Conservation (phyloP, 2,329 filamentous ascomycete genomes). For the Ophiostoma piceae region DNA sequence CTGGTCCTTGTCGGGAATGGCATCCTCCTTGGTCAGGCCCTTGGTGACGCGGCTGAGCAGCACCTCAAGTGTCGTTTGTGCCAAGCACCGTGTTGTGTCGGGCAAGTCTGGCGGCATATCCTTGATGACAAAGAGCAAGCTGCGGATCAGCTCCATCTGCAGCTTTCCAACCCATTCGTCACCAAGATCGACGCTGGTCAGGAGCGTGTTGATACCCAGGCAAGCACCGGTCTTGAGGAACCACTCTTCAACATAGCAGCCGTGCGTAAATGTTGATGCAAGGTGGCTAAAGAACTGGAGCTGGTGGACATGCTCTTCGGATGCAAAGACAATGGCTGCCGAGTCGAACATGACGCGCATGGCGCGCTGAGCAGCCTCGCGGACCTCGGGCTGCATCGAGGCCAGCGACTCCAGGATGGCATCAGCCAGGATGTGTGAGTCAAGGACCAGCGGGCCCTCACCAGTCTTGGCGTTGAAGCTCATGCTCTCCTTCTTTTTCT, state of each 20-base stretch:
- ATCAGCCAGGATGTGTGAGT: constrained; percentile 80
- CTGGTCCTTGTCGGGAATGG: constrained; percentile 16
- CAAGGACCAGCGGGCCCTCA: constrained; percentile 80
- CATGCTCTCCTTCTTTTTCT: constrained; percentile 69
- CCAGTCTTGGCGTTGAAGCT: constrained; percentile 80
- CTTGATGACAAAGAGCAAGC: constrained; percentile 96
- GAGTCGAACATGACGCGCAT: constrained; percentile 74
- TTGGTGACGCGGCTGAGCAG: constrained; percentile 75
- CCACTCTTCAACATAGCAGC: constrained; percentile 97
- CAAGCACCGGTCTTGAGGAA: constrained; percentile 94
- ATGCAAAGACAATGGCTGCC: constrained; percentile 72
- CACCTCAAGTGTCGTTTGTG: constrained; percentile 75
- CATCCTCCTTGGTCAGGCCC: constrained; percentile 72
- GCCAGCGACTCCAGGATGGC: constrained; percentile 86
- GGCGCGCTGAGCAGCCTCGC: constrained; percentile 74
- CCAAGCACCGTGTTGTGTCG: constrained; percentile 76
- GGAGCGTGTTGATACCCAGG: constrained; percentile 80
- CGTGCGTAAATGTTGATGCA: constrained; percentile 80
- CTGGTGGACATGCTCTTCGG: constrained; percentile 62
- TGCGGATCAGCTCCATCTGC: constrained; percentile 81
- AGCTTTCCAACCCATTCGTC: constrained; percentile 76
- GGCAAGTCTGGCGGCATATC: constrained; percentile 94
- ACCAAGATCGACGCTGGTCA: constrained; percentile 78
- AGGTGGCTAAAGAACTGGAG: constrained; percentile 82
- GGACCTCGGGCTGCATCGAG: constrained; percentile 73